A percentile compares a stretch with the other conserved stretches of the same genome.
phyloP scores from a whole-genome alignment of 2,329 filamentous ascomycete species.

The Neocatenulostroma microsporum region DNA sequence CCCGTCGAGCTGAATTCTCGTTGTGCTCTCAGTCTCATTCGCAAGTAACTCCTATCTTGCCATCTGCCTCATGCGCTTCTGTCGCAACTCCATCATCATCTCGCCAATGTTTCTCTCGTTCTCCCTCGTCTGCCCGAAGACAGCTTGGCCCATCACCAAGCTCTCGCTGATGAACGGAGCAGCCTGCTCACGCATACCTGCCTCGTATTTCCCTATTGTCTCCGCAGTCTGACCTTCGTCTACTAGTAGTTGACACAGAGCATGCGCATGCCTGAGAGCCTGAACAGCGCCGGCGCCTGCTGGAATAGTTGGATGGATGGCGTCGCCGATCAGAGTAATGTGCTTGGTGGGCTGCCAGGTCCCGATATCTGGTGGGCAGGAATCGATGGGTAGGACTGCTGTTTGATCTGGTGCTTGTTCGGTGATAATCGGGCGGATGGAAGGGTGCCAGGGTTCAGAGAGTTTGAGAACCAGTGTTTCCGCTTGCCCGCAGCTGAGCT shows the following conservation, averaged over 20 bases:
- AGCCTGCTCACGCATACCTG: neutral
- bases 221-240: neutral
- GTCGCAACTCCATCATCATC: neutral
- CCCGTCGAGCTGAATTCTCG: too few species aligned
- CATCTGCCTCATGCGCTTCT: neutral
- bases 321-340: constrained; percentile 39
- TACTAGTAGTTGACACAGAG: neutral
- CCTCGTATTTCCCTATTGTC: neutral
- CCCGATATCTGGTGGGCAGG: constrained; percentile 25
- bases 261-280: neutral
- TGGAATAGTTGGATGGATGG: constrained; percentile 40
- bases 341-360: constrained; percentile 25
- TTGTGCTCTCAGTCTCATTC: too few species aligned
- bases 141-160: neutral
- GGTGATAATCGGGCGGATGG: constrained; percentile 9
- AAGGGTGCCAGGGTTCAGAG: constrained; percentile 9
- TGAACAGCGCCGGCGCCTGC: constrained; percentile 23
- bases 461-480: constrained; percentile 8
- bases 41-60: too few species aligned
- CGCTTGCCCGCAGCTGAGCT: constrained; percentile 5
- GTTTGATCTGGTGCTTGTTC: constrained; percentile 22
- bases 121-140: neutral
- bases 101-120: neutral
- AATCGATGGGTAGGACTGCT: constrained; percentile 28
- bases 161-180: neutral